Evolutionary conservation across 768 basidiomycete species (phyloP).

Genomic region (Sarcomyxa edulis): DNA sequence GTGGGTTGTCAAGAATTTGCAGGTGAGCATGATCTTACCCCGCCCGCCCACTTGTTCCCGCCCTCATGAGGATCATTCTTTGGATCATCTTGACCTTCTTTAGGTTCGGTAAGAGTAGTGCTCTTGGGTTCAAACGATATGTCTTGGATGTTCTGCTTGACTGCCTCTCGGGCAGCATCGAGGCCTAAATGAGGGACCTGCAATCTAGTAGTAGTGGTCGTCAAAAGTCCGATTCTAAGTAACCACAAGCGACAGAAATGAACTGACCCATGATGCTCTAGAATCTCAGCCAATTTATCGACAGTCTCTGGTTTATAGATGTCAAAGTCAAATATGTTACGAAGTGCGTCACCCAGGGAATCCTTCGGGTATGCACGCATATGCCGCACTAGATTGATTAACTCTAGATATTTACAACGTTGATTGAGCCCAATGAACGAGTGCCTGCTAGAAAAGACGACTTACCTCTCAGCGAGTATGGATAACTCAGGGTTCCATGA

Average conservation of each 20-base stretch:
- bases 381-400: constrained; percentile 63
- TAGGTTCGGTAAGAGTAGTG: constrained; percentile 47
- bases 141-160: constrained; percentile 49
- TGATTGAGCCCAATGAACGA: not conserved
- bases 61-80: constrained; percentile 51
- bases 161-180: constrained; percentile 49
- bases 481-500: constrained; percentile 52
- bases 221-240: not conserved
- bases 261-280: constrained; percentile 64
- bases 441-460: not conserved
- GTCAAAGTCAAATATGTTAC: constrained; percentile 70
- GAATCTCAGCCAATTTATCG: constrained; percentile 51
- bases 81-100: constrained; percentile 55
- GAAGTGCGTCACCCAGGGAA: constrained; percentile 48
- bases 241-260: no score
- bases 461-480: constrained; percentile 64
- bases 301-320: constrained; percentile 63
- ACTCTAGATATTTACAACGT: constrained; percentile 33
- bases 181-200: constrained; percentile 49
- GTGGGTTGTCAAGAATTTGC: not conserved
- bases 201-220: no score
- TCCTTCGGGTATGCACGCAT: constrained; percentile 58
- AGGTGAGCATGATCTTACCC: constrained; percentile 30
- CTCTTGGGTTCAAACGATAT: constrained; percentile 52
- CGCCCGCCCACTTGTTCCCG: constrained; percentile 63